These are phyloP conservation scores for Zygosaccharomyces kombuchaensis DNA, from an alignment of 805 yeast genomes.

Conservation along the genomic window DNA sequence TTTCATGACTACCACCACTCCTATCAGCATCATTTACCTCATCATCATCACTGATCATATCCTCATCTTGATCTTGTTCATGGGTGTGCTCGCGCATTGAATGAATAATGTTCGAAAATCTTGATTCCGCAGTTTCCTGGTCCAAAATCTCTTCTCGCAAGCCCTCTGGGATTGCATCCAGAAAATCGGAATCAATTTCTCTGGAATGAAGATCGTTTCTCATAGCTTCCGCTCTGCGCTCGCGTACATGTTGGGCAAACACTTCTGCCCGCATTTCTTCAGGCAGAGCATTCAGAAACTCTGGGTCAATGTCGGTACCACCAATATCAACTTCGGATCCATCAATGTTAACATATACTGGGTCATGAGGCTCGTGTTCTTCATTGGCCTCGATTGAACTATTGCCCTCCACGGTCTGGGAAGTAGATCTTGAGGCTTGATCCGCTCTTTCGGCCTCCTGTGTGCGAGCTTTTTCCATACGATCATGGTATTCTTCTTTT, in stretches of 20 bases:
- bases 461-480: conserved; percentile 20
- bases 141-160: conserved; percentile 59
- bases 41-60: conserved; percentile 16
- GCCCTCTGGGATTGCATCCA: conserved; percentile 70
- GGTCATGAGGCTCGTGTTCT: conserved; percentile 38
- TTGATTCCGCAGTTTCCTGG: conserved; percentile 47
- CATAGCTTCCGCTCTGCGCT: conserved; percentile 58
- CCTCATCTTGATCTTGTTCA: conserved; percentile 20
- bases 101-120: conserved; percentile 31
- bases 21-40: conserved; percentile 9
- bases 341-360: conserved; percentile 68
- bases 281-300: conserved; percentile 82
- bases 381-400: conserved; percentile 30
- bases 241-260: conserved; percentile 75
- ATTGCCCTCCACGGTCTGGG: conserved; percentile 6
- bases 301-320: conserved; percentile 90
- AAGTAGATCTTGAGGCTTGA: conserved; percentile 24
- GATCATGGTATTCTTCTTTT: conserved; percentile 32
- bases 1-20: conserved; percentile 13
- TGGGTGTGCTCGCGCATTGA: conserved; percentile 8
- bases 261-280: conserved; percentile 93
- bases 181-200: conserved; percentile 74
- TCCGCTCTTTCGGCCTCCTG: conserved; percentile 22
- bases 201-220: conserved; percentile 44
- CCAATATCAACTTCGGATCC: conserved; percentile 78